These are phyloP conservation scores for Apiotrichum montevideense DNA, from an alignment of 1,284 basidiomycete species.

Conservation along the genomic window DNA sequence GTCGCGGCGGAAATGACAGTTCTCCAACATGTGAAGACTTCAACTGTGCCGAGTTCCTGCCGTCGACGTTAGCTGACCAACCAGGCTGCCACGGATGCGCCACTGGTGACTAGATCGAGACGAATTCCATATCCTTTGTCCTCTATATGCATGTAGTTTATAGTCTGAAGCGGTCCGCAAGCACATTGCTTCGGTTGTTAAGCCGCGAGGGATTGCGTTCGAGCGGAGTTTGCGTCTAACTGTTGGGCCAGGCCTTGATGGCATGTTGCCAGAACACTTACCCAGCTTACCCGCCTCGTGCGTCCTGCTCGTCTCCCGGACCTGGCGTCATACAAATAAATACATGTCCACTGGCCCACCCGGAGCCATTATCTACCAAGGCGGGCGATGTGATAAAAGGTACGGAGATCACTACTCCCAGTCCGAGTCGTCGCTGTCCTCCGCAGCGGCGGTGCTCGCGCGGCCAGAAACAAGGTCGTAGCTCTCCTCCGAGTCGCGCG, in stretches of 20 bases:
- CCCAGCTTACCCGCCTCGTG: too few species aligned
- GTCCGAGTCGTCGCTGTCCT: constrained; percentile 44
- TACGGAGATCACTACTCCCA: constrained; percentile 37
- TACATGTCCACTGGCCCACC: too few species aligned
- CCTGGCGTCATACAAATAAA: too few species aligned
- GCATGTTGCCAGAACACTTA: too few species aligned
- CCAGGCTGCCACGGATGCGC: constrained; percentile 2
- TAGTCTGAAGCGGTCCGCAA: neutral
- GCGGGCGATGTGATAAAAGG: too few species aligned
- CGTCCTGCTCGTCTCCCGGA: too few species aligned
- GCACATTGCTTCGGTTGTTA: too few species aligned
- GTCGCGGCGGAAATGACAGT: constrained; percentile 28
- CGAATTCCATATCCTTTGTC: neutral
- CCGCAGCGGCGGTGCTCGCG: constrained; percentile 13
- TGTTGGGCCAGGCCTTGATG: too few species aligned
- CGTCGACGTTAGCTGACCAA: neutral
- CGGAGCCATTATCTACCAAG: too few species aligned
- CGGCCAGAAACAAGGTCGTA: constrained; percentile 46
- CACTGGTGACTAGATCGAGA: neutral
- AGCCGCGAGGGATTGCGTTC: too few species aligned
- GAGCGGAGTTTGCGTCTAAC: too few species aligned
- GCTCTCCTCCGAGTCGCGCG: constrained; percentile 48
- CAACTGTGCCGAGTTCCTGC: neutral
- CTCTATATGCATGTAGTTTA: constrained; percentile 1
- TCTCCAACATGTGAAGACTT: neutral